Evolutionary conservation across 1,284 basidiomycete genomes (phyloP), one percentile per base, ranked within the genome.

Genomic region (Irpex rosettiformis): DNA sequence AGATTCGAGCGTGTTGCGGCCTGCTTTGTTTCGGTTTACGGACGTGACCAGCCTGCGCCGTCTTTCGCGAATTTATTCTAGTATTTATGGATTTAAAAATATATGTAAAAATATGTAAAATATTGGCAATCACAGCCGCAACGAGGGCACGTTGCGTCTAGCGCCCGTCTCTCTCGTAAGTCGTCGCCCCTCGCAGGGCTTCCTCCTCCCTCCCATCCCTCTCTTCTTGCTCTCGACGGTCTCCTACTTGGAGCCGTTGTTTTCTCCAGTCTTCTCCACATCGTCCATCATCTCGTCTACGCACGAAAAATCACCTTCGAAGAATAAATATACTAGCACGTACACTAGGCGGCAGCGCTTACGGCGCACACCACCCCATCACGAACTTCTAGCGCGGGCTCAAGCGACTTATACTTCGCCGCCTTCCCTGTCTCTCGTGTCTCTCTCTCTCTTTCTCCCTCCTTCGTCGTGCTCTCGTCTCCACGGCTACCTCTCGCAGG

Each of bases 111-210:
- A n/a, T n/a, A n/a, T n/a, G n/a, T n/a, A 59, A 61, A 54, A 55
- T 62, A 65, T 67, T 67, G 67, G 70, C 68, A 70, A 70, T 70
- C 74, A 72, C 72, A 70, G 78, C 77, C 78, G 74, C 72, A 70
- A 77, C 70, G 71, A 75, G 81, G 83, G 81, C 86, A 88, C 87
- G 86, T 88, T 88, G 84, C 79, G 71, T 83, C 79, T 82, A 84
- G 79, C 77, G 67, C 78, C 73, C 85, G 80, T 75, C 76, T 73
- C 75, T 75, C 77, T 69, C 69, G 70, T 70, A 67, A 72, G 71
- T 33, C 30, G 71, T 68, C 62, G 21, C 24, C 6, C 5, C 67
- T 65, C 75, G 75, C 78, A 72, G 75, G 76, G 79, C 82, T 79
- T 79, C 70, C 62, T 66, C 67, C 60, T 59, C 67, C 62, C 61